Percentiles rank a stretch among this genome's conserved stretches.
phyloP scores from a whole-genome alignment of 192 early-diverging fungal genomes.

The Ambispora gerdemannii region DNA sequence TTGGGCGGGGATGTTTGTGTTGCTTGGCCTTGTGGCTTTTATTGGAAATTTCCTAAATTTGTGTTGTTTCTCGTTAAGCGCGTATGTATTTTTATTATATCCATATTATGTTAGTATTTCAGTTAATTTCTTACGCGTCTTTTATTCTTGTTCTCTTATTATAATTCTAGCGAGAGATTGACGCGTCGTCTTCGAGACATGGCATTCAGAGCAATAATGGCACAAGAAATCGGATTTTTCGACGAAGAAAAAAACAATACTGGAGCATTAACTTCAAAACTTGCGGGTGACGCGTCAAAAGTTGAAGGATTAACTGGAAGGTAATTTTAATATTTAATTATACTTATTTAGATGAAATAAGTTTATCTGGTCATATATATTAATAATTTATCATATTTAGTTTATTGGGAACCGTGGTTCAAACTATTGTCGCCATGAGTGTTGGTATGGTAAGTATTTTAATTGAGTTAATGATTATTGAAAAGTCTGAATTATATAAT shows the following conservation, averaged over 20 bases:
- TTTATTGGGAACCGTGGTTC: constrained; percentile 24
- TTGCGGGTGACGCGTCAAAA: constrained; percentile 72
- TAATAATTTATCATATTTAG: not conserved
- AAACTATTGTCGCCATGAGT: not conserved
- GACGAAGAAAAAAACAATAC: constrained; percentile 71
- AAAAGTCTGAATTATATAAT: not conserved
- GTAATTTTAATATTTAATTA: not conserved
- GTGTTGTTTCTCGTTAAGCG: not conserved
- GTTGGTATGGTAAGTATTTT: constrained; percentile 18
- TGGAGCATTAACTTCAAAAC: constrained; percentile 75
- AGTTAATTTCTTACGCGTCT: no score
- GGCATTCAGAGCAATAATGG: constrained; percentile 68
- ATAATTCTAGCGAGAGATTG: constrained; percentile 32
- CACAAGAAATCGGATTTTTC: constrained; percentile 86
- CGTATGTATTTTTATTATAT: no score
- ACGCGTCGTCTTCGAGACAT: constrained; percentile 59
- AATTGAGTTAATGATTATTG: not conserved
- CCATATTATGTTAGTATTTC: no score
- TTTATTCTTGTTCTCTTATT: no score
- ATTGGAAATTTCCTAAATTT: constrained; percentile 30
- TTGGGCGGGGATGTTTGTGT: constrained; percentile 35
- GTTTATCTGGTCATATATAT: no score
- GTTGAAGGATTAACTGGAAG: constrained; percentile 24
- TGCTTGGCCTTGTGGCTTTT: constrained; percentile 35
- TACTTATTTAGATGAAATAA: not conserved